These are phyloP conservation scores for Phaeosphaeriaceae sp. DNA, from an alignment of 2,329 filamentous ascomycete genomes.

Conservation along the genomic window DNA sequence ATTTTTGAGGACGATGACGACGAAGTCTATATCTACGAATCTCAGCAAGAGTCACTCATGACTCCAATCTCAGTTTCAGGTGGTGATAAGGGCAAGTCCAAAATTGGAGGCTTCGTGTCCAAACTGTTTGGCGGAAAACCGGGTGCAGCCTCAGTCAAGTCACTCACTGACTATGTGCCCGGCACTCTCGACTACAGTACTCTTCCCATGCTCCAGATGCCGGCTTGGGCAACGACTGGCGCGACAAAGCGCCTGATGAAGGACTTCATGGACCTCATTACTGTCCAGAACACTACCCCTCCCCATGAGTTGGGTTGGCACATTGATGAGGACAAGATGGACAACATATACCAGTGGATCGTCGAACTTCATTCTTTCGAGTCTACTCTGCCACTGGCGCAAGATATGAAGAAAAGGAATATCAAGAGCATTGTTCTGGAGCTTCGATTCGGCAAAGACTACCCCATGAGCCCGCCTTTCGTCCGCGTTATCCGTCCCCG, in stretches of 20 bases:
- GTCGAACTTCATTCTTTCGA: conserved; percentile 88
- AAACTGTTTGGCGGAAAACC: conserved; percentile 31
- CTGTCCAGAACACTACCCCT: conserved; percentile 67
- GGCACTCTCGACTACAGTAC: conserved; percentile 67
- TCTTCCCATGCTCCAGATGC: conserved; percentile 70
- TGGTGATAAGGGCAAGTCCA: conserved; percentile 36
- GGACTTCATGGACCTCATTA: conserved; percentile 70
- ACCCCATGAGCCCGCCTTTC: conserved; percentile 82
- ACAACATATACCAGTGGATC: conserved; percentile 89
- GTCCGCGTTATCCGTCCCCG: conserved; percentile 82
- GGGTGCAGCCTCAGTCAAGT: conserved; percentile 15
- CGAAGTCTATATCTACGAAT: neutral
- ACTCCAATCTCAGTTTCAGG: conserved; percentile 35
- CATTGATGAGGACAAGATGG: conserved; percentile 70
- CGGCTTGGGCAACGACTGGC: conserved; percentile 67
- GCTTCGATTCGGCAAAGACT: conserved; percentile 78
- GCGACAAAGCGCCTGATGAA: conserved; percentile 69
- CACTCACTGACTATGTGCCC: conserved; percentile 69
- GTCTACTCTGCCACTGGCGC: conserved; percentile 68
- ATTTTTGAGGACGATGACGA: conserved; percentile 46
- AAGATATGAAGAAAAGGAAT: conserved; percentile 72
- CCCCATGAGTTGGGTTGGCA: conserved; percentile 81
- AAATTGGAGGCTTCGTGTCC: conserved; percentile 27
- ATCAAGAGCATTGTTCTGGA: conserved; percentile 78
- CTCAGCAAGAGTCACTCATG: conserved; percentile 21